A percentile compares a stretch with the other conserved stretches of the same genome.
Conservation (phyloP, 257 asterid genomes). For the Primulina eburnea region DNA sequence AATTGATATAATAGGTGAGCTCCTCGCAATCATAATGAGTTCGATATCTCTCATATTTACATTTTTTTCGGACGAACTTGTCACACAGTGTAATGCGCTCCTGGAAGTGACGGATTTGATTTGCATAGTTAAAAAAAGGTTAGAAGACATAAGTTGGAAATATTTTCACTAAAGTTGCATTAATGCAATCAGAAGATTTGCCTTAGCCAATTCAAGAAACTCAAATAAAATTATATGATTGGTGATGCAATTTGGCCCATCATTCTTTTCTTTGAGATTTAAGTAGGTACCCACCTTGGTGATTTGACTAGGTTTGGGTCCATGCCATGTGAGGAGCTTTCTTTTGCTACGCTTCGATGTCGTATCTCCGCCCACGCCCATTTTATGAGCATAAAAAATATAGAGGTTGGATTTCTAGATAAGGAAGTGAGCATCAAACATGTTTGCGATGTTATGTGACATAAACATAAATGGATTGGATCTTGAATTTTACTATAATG, state of each 20-base stretch:
- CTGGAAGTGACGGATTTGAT: no score
- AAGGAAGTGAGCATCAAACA: background rate
- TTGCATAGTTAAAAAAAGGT: no score
- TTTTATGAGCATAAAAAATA: background rate
- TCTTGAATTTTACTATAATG: no score
- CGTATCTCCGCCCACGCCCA: background rate
- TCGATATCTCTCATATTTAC: no score
- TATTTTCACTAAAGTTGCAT: slow-evolving; percentile 26
- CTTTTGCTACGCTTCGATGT: background rate
- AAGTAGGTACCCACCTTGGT: background rate
- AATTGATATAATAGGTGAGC: no score
- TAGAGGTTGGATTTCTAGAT: background rate
- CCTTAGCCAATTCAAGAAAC: slow-evolving; percentile 7
- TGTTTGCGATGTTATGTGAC: no score
- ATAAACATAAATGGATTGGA: no score
- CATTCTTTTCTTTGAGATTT: background rate
- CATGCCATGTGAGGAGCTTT: background rate
- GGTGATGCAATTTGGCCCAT: background rate
- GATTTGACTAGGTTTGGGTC: background rate
- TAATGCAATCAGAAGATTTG: slow-evolving; percentile 14
- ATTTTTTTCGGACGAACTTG: no score
- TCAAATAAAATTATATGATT: background rate
- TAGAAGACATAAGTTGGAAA: background rate
- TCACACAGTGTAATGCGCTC: no score
- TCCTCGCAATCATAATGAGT: no score